phyloP scores from a whole-genome alignment of 2,329 filamentous ascomycete genomes.

The Penicillium sp. region DNA sequence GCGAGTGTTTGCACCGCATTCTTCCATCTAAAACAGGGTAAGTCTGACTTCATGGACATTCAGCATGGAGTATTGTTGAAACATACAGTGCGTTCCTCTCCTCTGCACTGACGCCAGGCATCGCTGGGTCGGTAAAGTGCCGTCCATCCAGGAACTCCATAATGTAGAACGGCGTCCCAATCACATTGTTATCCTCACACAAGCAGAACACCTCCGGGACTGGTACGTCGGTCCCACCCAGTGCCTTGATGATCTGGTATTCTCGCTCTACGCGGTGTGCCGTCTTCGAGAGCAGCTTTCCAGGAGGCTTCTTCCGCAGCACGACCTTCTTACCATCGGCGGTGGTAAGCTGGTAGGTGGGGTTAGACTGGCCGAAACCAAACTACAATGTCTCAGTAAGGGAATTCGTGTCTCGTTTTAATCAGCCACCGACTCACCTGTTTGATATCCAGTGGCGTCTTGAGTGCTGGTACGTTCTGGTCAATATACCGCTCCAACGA shows the following conservation, averaged over 20 bases:
- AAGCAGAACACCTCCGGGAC: slow-evolving; percentile 81
- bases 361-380: slow-evolving; percentile 95
- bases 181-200: slow-evolving; percentile 76
- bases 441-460: slow-evolving; percentile 80
- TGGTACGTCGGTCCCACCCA: slow-evolving; percentile 77
- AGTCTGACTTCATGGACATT: not conserved
- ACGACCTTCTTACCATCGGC: slow-evolving; percentile 73
- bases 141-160: slow-evolving; percentile 95
- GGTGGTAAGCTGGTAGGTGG: slow-evolving; percentile 87
- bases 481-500: slow-evolving; percentile 78
- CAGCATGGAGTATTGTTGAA: not conserved
- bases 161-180: slow-evolving; percentile 94
- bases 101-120: slow-evolving; percentile 68
- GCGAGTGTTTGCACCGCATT: slow-evolving; percentile 81
- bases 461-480: slow-evolving; percentile 77
- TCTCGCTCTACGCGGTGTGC: slow-evolving; percentile 97
- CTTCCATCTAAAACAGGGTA: slow-evolving; percentile 63
- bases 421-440: slow-evolving; percentile 61
- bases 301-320: slow-evolving; percentile 97
- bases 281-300: slow-evolving; percentile 85
- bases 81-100: slow-evolving; percentile 71
- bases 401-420: not conserved
- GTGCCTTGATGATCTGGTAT: slow-evolving; percentile 83
- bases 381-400: slow-evolving; percentile 60
- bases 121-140: slow-evolving; percentile 84